phyloP scores from a whole-genome alignment of 2,329 filamentous ascomycete genomes.

The Nigrospora oryzae region DNA sequence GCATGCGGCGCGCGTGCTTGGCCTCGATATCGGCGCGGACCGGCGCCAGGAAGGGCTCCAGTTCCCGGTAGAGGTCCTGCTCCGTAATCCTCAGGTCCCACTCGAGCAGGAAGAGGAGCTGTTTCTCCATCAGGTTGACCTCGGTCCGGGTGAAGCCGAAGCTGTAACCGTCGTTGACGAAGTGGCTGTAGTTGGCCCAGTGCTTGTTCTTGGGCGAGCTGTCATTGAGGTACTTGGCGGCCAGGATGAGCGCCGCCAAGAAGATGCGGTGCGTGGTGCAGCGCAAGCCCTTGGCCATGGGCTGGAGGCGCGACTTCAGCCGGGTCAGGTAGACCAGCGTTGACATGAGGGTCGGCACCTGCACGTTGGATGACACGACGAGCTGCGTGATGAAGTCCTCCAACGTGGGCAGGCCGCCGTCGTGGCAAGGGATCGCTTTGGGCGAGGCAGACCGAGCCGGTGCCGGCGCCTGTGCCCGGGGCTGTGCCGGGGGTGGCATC shows the following conservation, averaged over 20 bases:
- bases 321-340: constrained; percentile 88
- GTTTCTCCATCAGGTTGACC: constrained; percentile 99
- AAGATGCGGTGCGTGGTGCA: constrained; percentile 98
- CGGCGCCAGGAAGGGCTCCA: constrained; percentile 82
- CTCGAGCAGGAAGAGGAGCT: constrained; percentile 86
- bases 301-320: constrained; percentile 76
- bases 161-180: constrained; percentile 53
- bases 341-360: constrained; percentile 95
- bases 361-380: constrained; percentile 87
- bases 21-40: constrained; percentile 57
- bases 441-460: constrained; percentile 41
- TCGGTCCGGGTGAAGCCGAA: constrained; percentile 93
- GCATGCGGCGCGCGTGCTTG: constrained; percentile 40
- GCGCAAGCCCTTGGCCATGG: constrained; percentile 89
- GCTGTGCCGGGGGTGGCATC: constrained; percentile 35
- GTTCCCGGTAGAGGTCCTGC: constrained; percentile 76
- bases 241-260: constrained; percentile 73
- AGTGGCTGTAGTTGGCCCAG: constrained; percentile 88
- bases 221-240: constrained; percentile 97
- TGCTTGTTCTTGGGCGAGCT: constrained; percentile 99
- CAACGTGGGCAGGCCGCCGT: constrained; percentile 62
- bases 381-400: constrained; percentile 89
- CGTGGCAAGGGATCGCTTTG: constrained; percentile 34
- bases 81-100: constrained; percentile 86
- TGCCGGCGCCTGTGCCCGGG: constrained; percentile 33